Evolutionary conservation across 2,329 filamentous ascomycete species (phyloP), one percentile per base, ranked within the genome.

Genomic region (Curvularia hawaiiensis): DNA sequence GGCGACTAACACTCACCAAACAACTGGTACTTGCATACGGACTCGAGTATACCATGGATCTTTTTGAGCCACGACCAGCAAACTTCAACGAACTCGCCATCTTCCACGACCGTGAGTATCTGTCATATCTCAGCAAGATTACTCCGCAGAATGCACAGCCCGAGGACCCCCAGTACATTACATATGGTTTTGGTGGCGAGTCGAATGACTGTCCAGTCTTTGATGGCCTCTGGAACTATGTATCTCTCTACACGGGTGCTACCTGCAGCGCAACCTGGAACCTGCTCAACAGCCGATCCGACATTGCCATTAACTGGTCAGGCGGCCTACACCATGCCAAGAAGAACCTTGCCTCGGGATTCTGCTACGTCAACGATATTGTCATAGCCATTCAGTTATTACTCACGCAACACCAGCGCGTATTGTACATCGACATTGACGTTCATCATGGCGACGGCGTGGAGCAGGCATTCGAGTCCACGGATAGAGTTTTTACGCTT

Each of bases 311-410:
- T 71, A 96, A 96, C 69, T 99, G 95, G 95, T 95, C 92, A 18
- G 95, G 95, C 35, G 95, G 95, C 11, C 84, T 99, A 30, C 95
- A 99, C 77, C 95, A 99, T 72, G 95, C 95, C 45, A 97, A 98
- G 78, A 95, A 94, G 74, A 87, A 89, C 52, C 92, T 97, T 78
- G 94, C 95, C 0, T 94, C 90, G 14, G 95, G 95, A 0, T 99
- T 99, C 78, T 99, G 95, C 80, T 99, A 99, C 79, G 92, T 98
- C 79, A 99, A 99, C 77, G 95, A 99, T 77, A 98, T 98, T 69
- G 95, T 98, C 56, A 85, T 99, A 46, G 92, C 90, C 35, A 95
- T 97, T 67, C 84, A 98, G 38, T 90, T 97, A 74, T 85, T 99
- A 10, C 82, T 98, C 16, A 88, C 90, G 30, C 85, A 89, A 70